Evolutionary conservation across 2,329 filamentous ascomycete species (phyloP).

Genomic region (Dothideomycetes sp.): DNA sequence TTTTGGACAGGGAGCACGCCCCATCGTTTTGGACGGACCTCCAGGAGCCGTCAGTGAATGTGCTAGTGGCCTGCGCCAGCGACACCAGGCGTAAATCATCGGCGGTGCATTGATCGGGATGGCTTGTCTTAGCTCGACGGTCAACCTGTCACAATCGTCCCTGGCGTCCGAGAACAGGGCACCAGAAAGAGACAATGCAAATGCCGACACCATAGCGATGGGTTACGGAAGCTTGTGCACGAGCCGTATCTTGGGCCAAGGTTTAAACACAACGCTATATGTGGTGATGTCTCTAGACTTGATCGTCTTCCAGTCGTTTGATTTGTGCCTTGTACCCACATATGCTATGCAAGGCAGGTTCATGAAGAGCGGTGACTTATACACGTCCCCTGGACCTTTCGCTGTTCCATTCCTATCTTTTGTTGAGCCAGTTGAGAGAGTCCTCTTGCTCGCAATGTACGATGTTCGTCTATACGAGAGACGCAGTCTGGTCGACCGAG

Average conservation of each 20-base stretch:
- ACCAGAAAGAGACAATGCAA: conserved; percentile 13
- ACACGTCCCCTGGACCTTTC: conserved; percentile 3
- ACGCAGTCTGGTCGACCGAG: conserved; percentile 4
- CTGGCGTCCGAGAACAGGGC: conserved; percentile 12
- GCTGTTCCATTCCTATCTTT: too few relatives aligned
- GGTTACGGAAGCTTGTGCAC: conserved; percentile 14
- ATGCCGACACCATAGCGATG: conserved; percentile 13
- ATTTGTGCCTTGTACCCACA: conserved; percentile 3
- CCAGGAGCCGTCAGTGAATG: conserved; percentile 11
- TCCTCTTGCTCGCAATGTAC: too few relatives aligned
- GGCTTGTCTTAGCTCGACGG: conserved; percentile 11
- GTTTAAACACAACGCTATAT: conserved; percentile 10
- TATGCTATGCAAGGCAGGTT: conserved; percentile 9
- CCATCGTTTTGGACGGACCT: conserved; percentile 10
- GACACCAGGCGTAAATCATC: conserved; percentile 12
- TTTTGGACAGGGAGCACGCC: conserved; percentile 12
- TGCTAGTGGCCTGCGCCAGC: conserved; percentile 13
- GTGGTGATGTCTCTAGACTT: conserved; percentile 12
- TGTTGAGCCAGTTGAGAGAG: too few relatives aligned
- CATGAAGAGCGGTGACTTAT: conserved; percentile 6
- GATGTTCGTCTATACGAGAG: neutral
- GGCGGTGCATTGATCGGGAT: conserved; percentile 13
- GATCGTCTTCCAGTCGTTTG: conserved; percentile 7
- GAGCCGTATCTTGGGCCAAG: conserved; percentile 12
- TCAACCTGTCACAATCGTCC: conserved; percentile 15